Evolutionary conservation across 1,284 basidiomycete species (phyloP).

Genomic region (Pseudozyma hubeiensis): DNA sequence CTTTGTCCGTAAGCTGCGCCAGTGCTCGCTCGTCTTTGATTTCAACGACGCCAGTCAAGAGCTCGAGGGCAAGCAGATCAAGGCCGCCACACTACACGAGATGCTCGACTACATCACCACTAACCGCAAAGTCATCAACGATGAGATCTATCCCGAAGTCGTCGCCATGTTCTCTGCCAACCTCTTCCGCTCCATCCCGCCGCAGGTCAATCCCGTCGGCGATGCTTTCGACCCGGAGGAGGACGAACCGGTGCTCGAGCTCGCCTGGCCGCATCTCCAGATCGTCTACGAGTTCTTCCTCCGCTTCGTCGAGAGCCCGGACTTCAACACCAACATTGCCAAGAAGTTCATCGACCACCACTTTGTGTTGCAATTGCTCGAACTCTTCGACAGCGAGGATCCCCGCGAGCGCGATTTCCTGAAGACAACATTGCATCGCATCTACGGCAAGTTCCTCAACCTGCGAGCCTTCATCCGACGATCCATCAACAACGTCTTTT

Average conservation of each 20-base stretch:
- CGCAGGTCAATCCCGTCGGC: slow-evolving; percentile 95
- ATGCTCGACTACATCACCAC: slow-evolving; percentile 99
- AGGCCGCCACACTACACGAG: slow-evolving; percentile 96
- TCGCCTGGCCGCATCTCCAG: slow-evolving; percentile 99
- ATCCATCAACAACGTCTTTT: slow-evolving; percentile 99
- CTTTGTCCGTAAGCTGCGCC: slow-evolving; percentile 93
- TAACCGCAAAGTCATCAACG: slow-evolving; percentile 94
- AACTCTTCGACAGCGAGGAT: slow-evolving; percentile 98
- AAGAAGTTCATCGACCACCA: slow-evolving; percentile 97
- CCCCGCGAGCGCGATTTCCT: slow-evolving; percentile 98
- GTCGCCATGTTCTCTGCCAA: slow-evolving; percentile 92
- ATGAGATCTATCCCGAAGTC: slow-evolving; percentile 98
- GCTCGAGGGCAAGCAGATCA: slow-evolving; percentile 97
- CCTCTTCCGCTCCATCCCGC: slow-evolving; percentile 99
- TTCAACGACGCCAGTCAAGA: slow-evolving; percentile 98
- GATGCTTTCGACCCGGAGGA: slow-evolving; percentile 99
- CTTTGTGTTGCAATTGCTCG: slow-evolving; percentile 92
- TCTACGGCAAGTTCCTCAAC: slow-evolving; percentile 99
- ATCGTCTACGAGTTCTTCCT: slow-evolving; percentile 99
- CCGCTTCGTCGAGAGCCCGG: slow-evolving; percentile 95
- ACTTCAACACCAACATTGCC: slow-evolving; percentile 98
- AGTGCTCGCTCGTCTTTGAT: slow-evolving; percentile 96
- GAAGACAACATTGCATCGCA: slow-evolving; percentile 97
- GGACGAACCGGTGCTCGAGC: slow-evolving; percentile 97
- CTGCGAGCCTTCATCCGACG: slow-evolving; percentile 97